Conservation (phyloP, 1,284 basidiomycete species). For the Moesziomyces aphidis region DNA sequence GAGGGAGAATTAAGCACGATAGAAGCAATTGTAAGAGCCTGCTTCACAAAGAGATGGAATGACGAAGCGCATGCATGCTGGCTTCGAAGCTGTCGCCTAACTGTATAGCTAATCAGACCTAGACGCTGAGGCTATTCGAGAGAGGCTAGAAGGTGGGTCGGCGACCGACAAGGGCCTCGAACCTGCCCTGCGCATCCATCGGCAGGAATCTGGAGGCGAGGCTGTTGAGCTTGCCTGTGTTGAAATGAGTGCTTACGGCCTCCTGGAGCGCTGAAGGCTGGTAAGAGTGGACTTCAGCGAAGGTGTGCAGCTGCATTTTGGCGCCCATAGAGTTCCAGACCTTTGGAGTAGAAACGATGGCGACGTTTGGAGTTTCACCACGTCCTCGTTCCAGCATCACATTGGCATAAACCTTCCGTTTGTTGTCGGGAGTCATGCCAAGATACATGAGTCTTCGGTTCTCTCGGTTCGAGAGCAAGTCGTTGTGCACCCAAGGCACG, state of each 20-base stretch:
- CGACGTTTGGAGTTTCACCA: not conserved
- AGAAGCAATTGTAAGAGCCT: too few species aligned
- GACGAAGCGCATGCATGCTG: too few species aligned
- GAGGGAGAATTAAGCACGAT: too few species aligned
- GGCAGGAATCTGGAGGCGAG: too few species aligned
- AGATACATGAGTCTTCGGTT: not conserved
- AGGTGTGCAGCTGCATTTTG: slow-evolving; percentile 10
- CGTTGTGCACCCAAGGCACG: too few species aligned
- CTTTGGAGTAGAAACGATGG: slow-evolving; percentile 12
- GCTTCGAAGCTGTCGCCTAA: too few species aligned
- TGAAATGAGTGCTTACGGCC: not conserved
- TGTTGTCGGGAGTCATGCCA: not conserved
- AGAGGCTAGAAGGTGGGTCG: too few species aligned
- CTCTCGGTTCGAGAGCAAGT: not conserved
- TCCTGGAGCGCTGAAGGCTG: not conserved
- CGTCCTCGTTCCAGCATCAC: not conserved
- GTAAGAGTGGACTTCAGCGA: not conserved
- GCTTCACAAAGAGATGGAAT: too few species aligned
- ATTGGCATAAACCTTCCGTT: slow-evolving; percentile 7
- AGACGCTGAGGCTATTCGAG: too few species aligned
- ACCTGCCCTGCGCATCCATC: too few species aligned
- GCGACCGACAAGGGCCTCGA: too few species aligned
- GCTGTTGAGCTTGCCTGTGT: not conserved
- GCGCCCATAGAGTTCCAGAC: slow-evolving; percentile 4
- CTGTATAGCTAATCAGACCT: too few species aligned